Conservation (phyloP, 163 green algal species). For the Scenedesmus sp. region DNA sequence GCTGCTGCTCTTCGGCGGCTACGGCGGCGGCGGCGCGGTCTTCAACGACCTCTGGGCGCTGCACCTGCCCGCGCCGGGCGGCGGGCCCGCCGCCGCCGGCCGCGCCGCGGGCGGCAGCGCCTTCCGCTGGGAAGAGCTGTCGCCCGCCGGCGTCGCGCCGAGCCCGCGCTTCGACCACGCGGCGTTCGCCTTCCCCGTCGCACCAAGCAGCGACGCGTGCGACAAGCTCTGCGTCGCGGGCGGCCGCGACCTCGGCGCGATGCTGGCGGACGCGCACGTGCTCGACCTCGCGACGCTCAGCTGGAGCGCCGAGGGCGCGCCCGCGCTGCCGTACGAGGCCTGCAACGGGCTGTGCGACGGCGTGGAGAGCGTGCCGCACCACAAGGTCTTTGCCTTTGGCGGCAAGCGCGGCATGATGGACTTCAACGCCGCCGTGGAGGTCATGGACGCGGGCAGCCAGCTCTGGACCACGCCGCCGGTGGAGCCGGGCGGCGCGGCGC, state of each 20-base stretch:
- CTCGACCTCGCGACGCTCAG: constrained; percentile 78
- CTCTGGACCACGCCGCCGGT: constrained; percentile 70
- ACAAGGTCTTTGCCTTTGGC: constrained; percentile 87
- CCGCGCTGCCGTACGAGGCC: constrained; percentile 42
- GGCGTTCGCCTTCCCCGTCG: constrained; percentile 72
- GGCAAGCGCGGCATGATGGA: constrained; percentile 82
- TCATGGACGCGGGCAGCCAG: constrained; percentile 78
- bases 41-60: constrained; percentile 85
- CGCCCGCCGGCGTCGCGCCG: constrained; percentile 60
- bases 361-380: constrained; percentile 87
- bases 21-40: constrained; percentile 79
- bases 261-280: constrained; percentile 79
- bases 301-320: constrained; percentile 60
- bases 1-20: constrained; percentile 85
- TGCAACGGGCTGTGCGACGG: constrained; percentile 80
- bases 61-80: constrained; percentile 46
- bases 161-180: constrained; percentile 82
- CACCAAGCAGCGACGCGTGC: constrained; percentile 70
- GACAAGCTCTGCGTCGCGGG: constrained; percentile 86
- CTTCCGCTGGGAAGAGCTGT: constrained; percentile 70
- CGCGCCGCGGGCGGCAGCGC: constrained; percentile 40
- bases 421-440: constrained; percentile 80
- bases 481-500: constrained; percentile 46
- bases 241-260: constrained; percentile 75
- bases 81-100: background rate